Evolutionary conservation across 73 alveolate species (phyloP).

Genomic region (Tetrahymena thermophila): DNA sequence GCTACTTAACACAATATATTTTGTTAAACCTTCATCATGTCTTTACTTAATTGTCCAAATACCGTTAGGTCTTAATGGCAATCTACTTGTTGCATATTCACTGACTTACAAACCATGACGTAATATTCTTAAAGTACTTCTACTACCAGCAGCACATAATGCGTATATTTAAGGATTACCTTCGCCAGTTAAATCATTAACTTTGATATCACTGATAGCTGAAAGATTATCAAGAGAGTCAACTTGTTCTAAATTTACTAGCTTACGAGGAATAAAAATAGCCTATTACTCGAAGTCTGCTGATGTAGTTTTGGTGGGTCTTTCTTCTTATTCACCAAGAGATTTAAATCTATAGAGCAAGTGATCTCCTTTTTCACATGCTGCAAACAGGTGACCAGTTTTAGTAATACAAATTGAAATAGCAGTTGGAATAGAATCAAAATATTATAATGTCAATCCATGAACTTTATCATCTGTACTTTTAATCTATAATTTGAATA

Average conservation of each 20-base stretch:
- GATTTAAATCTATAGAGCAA: slow-evolving; percentile 63
- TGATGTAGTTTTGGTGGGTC: slow-evolving; percentile 63
- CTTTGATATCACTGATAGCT: slow-evolving; percentile 85
- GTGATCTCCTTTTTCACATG: slow-evolving; percentile 95
- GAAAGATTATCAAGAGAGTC: slow-evolving; percentile 61
- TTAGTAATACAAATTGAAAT: slow-evolving; percentile 77
- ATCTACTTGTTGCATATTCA: slow-evolving; percentile 81
- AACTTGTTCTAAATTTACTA: slow-evolving; percentile 42
- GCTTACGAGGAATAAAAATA: slow-evolving; percentile 45
- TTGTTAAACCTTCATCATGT: slow-evolving; percentile 72
- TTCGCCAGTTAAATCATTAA: slow-evolving; percentile 83
- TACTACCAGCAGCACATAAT: slow-evolving; percentile 90
- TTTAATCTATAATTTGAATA: slow-evolving; percentile 77
- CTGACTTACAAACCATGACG: slow-evolving; percentile 93
- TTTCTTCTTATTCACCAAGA: slow-evolving; percentile 79
- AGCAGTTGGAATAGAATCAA: slow-evolving; percentile 92
- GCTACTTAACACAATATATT: slow-evolving; percentile 91
- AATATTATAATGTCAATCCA: slow-evolving; percentile 69
- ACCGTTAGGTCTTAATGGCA: slow-evolving; percentile 94
- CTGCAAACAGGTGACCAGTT: slow-evolving; percentile 88
- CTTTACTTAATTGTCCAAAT: slow-evolving; percentile 89
- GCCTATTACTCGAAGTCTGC: slow-evolving; percentile 49
- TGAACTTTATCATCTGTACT: slow-evolving; percentile 63
- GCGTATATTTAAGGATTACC: slow-evolving; percentile 92
- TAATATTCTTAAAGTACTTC: slow-evolving; percentile 83